Evolutionary conservation across 164 flowering plant species (phyloP), one percentile per base, ranked within the genome.

Genomic region (Cinnamomum chago): DNA sequence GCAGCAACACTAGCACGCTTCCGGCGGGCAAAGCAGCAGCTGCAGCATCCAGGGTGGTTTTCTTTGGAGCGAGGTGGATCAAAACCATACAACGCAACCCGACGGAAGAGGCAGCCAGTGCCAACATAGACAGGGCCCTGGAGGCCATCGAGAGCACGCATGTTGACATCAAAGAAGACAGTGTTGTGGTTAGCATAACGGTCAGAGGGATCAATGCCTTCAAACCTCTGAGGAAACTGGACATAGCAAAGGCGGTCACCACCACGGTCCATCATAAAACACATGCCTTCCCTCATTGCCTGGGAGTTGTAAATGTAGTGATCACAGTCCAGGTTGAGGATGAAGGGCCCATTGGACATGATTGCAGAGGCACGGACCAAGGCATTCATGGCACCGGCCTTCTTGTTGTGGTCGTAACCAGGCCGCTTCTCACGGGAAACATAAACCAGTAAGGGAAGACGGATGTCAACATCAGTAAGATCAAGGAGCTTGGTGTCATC

Each of bases 321-420:
- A 73, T 92, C 97, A 60, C 94, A 92, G 67, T 90, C 93, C 1
- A 92, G 83, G 75, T 92, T 92, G 67, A 92, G 92, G 13, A 92
- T 90, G 79, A 92, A 90, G 1, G 95, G 88, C 0, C 97, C 95
- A 40, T 92, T 92, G 6, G 97, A 92, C 60, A 91, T 62, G 35
- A 92, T 68, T 0, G 95, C 90, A 0, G 92, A 90, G 7, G 92
- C 78, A 47, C 97, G 82, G 3, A 92, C 94, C 58, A 92, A 74
- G 0, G 90, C 90, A 50, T 92, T 92, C 97, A 92, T 92, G 62
- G 97, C 95, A 2, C 97, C 97, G 0, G 97, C 97, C 80, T 92
- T 92, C 87, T 92, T 92, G 85, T 92, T 92, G 76, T 82, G 84
- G 60, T 82, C 82, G 13, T 82, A 82, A 2, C 82, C 84, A 3